Base-by-base conservation (phyloP, 2,329 filamentous ascomycete genomes). In the Calonectria fujianensis region DNA sequence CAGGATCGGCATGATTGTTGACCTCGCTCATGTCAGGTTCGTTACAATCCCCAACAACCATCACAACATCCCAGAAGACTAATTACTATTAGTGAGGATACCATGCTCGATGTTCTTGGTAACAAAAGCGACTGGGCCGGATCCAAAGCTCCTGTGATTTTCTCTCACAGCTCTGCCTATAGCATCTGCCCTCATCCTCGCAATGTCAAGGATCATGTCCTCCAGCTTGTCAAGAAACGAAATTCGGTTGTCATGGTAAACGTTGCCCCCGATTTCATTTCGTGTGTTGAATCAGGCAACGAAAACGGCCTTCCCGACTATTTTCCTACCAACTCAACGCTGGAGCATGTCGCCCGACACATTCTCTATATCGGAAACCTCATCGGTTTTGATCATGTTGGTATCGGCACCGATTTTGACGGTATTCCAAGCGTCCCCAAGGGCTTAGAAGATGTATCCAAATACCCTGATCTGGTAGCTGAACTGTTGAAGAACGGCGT, bases 1-100 rank as follows among this genome's bases (percentile, higher is more conserved):
- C 83, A 91, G 96, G 4, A 88, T 98, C 2, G 96, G 96, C 32
- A 96, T 98, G 93, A 92, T 98, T n/a, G 94, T 98, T 51, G 96
- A 98, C 82, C 89, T 98, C 45, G 90, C 94, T 9, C 96, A 98
- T 84, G 88, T 88, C 6, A 91, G 85, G 85, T 85, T 72, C 51
- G 69, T 74, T 35, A 9, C 37, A 37, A 3, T 29, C 32, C 24
- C 2, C 16, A 5, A 24, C 9, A 20, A 39, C 27, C 20, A 16
- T 1, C 24, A 37, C 6, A 27, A 48, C 78, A 54, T 80, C 61
- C 31, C 29, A 24, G 61, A 16, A 6, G 18, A 27, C 54, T 37
- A 24, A 24, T n/a, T n/a, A n/a, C 20, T 57, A 1, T 31, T 90
- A 87, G 94, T 79, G 90, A 91, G 72, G 94, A 96, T 74, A 98